These are phyloP conservation scores for Erodium maritimum DNA, from an alignment of 345 rosid species.

Conservation along the genomic window DNA sequence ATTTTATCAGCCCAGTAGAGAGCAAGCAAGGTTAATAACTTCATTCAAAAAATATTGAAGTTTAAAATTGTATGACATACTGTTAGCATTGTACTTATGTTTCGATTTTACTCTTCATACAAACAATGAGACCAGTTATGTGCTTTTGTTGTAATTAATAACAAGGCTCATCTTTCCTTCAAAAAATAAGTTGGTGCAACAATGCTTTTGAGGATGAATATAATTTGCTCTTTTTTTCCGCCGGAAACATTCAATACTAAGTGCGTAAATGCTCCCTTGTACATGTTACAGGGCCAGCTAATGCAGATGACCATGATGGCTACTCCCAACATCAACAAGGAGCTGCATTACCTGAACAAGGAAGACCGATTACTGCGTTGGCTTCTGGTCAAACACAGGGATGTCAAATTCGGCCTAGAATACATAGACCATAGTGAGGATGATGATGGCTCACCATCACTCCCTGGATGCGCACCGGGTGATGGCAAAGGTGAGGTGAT, in stretches of 20 bases:
- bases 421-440: conserved; percentile 12
- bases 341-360: conserved; percentile 86
- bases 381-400: conserved; percentile 83
- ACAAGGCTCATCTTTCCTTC: too few species aligned
- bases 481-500: neutral
- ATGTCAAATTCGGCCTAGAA: conserved; percentile 28
- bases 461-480: neutral
- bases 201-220: neutral
- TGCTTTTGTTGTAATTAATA: too few species aligned
- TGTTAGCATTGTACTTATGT: too few species aligned
- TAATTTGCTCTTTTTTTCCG: neutral
- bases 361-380: conserved; percentile 84
- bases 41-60: too few species aligned
- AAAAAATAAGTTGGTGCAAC: neutral
- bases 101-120: too few species aligned
- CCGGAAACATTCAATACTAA: neutral
- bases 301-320: conserved; percentile 92
- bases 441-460: neutral
- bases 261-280: neutral
- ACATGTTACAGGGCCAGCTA: conserved; percentile 50
- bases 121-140: too few species aligned
- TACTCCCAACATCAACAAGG: conserved; percentile 84
- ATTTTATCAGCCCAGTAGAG: too few species aligned
- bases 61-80: too few species aligned
- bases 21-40: too few species aligned